These are phyloP conservation scores for Aspergillus pseudoviridinutans DNA, from an alignment of 2,329 filamentous ascomycete species.

Conservation along the genomic window DNA sequence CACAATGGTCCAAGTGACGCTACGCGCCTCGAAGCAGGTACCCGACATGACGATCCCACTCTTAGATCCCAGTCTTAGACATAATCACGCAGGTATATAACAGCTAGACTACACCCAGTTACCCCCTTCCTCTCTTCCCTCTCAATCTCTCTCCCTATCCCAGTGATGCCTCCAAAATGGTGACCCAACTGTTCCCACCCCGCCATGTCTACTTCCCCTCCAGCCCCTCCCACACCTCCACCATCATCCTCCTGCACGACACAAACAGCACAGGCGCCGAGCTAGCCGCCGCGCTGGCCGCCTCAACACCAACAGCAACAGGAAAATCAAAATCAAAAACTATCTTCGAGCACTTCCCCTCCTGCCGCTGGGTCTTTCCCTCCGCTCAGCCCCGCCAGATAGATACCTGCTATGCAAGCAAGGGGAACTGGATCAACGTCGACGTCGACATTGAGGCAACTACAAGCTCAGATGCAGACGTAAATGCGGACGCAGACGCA, in stretches of 20 bases:
- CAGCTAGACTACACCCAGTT: no score
- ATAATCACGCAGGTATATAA: no score
- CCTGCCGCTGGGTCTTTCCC: slow-evolving; percentile 2
- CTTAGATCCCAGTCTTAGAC: no score
- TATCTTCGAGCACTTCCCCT: slow-evolving; percentile 1
- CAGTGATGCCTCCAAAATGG: background rate
- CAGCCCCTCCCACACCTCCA: background rate
- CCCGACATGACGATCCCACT: no score
- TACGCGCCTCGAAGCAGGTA: no score
- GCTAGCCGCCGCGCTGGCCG: background rate
- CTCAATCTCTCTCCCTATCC: no score
- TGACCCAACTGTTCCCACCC: slow-evolving; percentile 1
- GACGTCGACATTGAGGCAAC: background rate
- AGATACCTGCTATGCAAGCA: background rate
- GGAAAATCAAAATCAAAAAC: background rate
- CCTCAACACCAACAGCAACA: background rate
- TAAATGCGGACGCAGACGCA: background rate
- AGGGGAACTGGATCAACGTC: background rate
- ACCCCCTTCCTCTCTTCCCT: no score
- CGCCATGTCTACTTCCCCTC: slow-evolving; percentile 4
- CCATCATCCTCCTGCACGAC: slow-evolving; percentile 1
- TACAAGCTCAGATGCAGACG: no score
- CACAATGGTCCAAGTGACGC: no score
- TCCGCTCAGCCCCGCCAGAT: background rate
- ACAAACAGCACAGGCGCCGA: background rate